These are phyloP conservation scores for Pseudogymnoascus sp. DNA, from an alignment of 2,329 filamentous ascomycete species.

Conservation along the genomic window DNA sequence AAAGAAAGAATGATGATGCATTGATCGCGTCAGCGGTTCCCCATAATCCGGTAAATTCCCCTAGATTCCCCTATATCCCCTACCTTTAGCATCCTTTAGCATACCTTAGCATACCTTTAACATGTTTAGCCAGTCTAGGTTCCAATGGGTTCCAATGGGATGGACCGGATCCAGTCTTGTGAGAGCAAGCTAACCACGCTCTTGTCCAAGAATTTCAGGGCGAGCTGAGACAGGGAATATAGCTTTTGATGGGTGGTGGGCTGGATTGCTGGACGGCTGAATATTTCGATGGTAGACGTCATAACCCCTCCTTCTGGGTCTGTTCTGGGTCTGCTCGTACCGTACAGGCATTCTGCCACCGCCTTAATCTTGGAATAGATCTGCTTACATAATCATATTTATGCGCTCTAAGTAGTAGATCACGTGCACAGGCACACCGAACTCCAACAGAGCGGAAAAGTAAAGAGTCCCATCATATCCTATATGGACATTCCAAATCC, in stretches of 20 bases:
- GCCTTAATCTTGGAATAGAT: not conserved
- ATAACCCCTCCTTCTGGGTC: not conserved
- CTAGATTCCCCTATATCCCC: constrained; percentile 6
- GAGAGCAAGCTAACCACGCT: not conserved
- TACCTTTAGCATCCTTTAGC: constrained; percentile 8
- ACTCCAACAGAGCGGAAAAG: too few relatives aligned
- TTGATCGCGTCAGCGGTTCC: not conserved
- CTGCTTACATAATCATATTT: not conserved
- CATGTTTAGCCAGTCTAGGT: not conserved
- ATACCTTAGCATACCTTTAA: too few relatives aligned
- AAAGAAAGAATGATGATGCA: not conserved
- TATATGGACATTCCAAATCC: not conserved
- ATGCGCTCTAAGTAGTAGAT: not conserved
- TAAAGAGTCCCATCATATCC: too few relatives aligned
- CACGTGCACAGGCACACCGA: not conserved
- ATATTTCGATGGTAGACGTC: not conserved
- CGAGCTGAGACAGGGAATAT: not conserved
- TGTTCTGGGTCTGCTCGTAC: too few relatives aligned
- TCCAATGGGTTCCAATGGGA: not conserved
- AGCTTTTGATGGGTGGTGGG: not conserved
- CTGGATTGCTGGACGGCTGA: not conserved
- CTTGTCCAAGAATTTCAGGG: not conserved
- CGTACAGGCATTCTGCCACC: not conserved
- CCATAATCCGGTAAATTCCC: not conserved
- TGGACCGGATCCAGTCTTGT: constrained; percentile 6